Conservation (phyloP, 2,329 filamentous ascomycete species). For the Colletotrichum zoysiae region DNA sequence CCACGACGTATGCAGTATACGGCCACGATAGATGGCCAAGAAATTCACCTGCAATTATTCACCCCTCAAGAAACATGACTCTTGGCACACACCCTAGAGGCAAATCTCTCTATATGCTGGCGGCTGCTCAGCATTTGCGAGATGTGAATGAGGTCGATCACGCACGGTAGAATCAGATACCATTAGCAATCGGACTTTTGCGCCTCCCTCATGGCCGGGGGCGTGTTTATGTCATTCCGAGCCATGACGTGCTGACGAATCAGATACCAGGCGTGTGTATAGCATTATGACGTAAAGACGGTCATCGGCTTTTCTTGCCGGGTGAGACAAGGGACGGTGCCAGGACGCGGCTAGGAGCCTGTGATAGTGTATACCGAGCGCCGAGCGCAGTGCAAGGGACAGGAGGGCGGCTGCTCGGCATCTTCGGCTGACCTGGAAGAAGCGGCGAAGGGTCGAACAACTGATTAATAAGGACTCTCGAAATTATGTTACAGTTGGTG, state of each 20-base stretch:
- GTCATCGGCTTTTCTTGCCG: slow-evolving; percentile 34
- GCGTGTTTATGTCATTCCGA: slow-evolving; percentile 28
- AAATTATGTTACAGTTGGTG: background rate
- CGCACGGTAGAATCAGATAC: background rate
- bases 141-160: slow-evolving; percentile 14
- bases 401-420: slow-evolving; percentile 29
- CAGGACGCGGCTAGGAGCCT: slow-evolving; percentile 15
- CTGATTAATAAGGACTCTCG: slow-evolving; percentile 2
- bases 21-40: slow-evolving; percentile 32
- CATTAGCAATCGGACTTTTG: background rate
- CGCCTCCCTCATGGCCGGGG: slow-evolving; percentile 9
- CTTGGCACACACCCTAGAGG: slow-evolving; percentile 15
- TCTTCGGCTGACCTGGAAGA: slow-evolving; percentile 16
- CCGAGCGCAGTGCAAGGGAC: slow-evolving; percentile 13
- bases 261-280: slow-evolving; percentile 3
- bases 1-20: background rate
- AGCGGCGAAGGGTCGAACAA: slow-evolving; percentile 6
- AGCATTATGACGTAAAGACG: slow-evolving; percentile 32
- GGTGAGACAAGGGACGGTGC: slow-evolving; percentile 32
- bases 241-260: slow-evolving; percentile 22
- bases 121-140: background rate
- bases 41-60: slow-evolving; percentile 14
- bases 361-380: slow-evolving; percentile 17
- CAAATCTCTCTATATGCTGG: background rate
- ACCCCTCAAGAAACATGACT: slow-evolving; percentile 1